phyloP scores from a whole-genome alignment of 495 filamentous ascomycete species.

The Penicillium ochrochloron region DNA sequence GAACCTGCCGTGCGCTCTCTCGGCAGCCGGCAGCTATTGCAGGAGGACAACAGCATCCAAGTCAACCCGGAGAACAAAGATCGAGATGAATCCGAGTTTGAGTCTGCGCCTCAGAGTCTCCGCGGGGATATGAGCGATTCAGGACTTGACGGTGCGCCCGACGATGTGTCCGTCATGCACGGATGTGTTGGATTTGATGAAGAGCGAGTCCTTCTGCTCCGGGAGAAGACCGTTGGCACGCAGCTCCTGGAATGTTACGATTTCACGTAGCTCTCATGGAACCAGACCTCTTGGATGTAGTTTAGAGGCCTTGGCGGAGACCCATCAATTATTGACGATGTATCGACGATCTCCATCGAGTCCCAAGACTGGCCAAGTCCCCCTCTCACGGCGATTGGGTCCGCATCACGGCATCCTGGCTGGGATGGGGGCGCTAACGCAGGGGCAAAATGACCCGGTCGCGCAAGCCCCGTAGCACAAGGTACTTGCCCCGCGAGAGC shows the following conservation, averaged over 20 bases:
- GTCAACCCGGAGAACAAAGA: conserved; percentile 48
- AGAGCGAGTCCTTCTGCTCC: conserved; percentile 85
- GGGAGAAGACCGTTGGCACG: conserved; percentile 66
- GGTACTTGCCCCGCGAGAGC: conserved; percentile 25
- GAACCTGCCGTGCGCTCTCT: conserved; percentile 68
- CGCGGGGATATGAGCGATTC: conserved; percentile 3
- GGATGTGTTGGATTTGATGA: conserved; percentile 92
- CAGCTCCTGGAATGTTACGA: conserved; percentile 89
- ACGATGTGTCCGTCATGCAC: conserved; percentile 33
- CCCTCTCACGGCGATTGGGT: neutral
- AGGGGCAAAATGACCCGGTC: conserved; percentile 19
- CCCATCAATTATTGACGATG: neutral
- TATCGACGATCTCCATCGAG: neutral
- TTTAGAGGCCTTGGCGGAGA: neutral
- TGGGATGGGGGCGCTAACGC: conserved; percentile 22
- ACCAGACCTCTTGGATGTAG: conserved; percentile 2
- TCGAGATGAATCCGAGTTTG: conserved; percentile 13
- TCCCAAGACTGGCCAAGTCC: neutral
- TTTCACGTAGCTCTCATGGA: conserved; percentile 64
- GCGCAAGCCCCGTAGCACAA: conserved; percentile 31
- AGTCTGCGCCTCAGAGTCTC: neutral
- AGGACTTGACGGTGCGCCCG: conserved; percentile 9
- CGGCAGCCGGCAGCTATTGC: conserved; percentile 39
- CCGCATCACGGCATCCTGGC: neutral
- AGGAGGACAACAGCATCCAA: conserved; percentile 59